Base-by-base conservation (phyloP, 2,329 filamentous ascomycete species). In the Botrytis porri region DNA sequence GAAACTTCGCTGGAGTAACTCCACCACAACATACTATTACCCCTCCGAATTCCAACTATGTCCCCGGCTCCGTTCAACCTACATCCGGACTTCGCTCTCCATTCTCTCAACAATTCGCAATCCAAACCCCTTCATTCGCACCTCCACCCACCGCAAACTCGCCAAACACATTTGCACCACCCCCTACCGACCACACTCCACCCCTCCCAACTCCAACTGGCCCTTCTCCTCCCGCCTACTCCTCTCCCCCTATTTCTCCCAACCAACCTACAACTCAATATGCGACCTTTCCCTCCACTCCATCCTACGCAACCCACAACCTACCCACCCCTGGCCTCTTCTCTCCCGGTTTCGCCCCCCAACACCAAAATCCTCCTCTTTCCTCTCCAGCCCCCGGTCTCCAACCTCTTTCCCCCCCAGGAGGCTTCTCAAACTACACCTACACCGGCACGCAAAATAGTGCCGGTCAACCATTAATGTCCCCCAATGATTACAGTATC, bases 361-460 rank as follows among this genome's bases (percentile, higher is more conserved):
- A 72, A 29, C 70, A 72, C 14, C 70, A 69, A 62, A 72, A 69
- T 5, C 64, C 74, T 20, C 62, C 70, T 3, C 8, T 72, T 39
- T 54, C 63, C 32, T 72, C 70, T 25, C 70, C 72, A 48, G 35
- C 57, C 32, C 69, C 70, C 20, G 60, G 70, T 66, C 39, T 70
- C 25, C 69, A 66, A 67, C 67, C 71, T 59, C n/a, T 69, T 39
- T 66, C 85, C 22, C 86, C 87, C 2, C 84, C 84, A 0, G 86
- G 86, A 2, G 89, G 88, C 1, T 91, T 86, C 79, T 82, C 88
- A 32, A 85, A 87, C 74, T 92, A 88, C 77, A 81, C 80, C 57
- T 87, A 87, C 71, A 77, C 77, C 0, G 78, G 81, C 22, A 80
- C 80, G 10, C 65, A 66, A 66, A 66, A 32, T 2, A 51, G 43